Evolutionary conservation across 768 basidiomycete species (phyloP).

Genomic region (Terana coerulea): DNA sequence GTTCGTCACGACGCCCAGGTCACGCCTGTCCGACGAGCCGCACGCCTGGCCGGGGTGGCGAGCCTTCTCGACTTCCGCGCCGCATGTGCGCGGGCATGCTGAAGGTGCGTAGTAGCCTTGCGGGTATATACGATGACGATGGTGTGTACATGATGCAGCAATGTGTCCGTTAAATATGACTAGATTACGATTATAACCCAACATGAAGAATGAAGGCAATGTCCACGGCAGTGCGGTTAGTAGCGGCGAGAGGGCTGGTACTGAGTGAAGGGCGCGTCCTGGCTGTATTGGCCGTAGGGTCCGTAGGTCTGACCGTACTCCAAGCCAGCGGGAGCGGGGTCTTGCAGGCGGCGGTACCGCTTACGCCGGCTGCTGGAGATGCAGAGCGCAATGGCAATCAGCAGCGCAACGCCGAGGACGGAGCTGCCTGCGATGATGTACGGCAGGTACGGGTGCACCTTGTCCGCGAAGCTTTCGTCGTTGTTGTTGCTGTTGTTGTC

Average conservation of each 20-base stretch:
- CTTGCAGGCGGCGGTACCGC: constrained; percentile 24
- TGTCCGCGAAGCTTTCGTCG: constrained; percentile 16
- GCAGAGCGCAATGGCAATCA: constrained; percentile 18
- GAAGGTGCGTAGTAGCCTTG: too few relatives aligned
- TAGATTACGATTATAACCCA: background rate
- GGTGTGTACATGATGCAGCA: background rate
- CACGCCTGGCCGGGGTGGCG: too few relatives aligned
- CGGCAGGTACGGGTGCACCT: constrained; percentile 24
- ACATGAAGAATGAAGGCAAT: background rate
- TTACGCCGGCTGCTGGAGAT: constrained; percentile 14
- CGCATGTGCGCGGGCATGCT: background rate
- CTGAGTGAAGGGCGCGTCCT: constrained; percentile 18
- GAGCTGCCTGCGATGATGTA: constrained; percentile 28
- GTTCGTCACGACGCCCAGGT: background rate
- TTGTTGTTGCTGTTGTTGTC: constrained; percentile 10
- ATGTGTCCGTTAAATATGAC: background rate
- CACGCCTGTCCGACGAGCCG: too few relatives aligned
- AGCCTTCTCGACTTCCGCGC: too few relatives aligned
- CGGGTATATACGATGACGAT: background rate
- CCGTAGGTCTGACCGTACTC: constrained; percentile 13
- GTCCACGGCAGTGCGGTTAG: background rate
- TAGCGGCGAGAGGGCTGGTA: constrained; percentile 21
- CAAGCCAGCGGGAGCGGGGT: constrained; percentile 24
- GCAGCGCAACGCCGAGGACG: constrained; percentile 19
- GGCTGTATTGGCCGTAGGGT: background rate